Conservation (phyloP, 768 basidiomycete species). For the Lactarius deliciosus region DNA sequence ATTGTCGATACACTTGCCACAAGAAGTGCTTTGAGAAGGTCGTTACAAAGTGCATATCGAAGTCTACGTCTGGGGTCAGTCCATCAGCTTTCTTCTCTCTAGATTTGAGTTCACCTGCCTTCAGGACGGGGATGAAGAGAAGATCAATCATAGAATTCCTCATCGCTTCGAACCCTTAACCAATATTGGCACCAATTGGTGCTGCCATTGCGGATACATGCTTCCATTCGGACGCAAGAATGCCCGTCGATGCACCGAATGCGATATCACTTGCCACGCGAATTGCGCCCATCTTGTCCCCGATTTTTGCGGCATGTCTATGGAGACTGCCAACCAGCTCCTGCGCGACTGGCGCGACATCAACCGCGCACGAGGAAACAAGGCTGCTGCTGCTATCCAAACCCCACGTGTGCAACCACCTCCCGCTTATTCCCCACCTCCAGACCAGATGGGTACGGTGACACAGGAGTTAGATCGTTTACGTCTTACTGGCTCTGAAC, state of each 20-base stretch:
- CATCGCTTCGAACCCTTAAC: conserved; percentile 97
- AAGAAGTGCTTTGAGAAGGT: conserved; percentile 99
- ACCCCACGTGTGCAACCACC: conserved; percentile 36
- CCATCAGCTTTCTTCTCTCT: background rate
- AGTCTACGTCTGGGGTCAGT: conserved; percentile 89
- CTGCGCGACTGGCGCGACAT: conserved; percentile 90
- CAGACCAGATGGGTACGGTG: conserved; percentile 30
- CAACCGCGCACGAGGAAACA: conserved; percentile 65
- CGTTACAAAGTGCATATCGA: conserved; percentile 98
- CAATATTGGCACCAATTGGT: conserved; percentile 98
- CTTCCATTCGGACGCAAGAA: conserved; percentile 96
- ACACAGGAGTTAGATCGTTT: conserved; percentile 33
- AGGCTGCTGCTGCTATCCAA: conserved; percentile 41
- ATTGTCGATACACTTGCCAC: conserved; percentile 98
- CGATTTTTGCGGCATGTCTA: conserved; percentile 99
- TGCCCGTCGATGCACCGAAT: conserved; percentile 92
- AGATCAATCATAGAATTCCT: conserved; percentile 98
- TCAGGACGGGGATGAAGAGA: conserved; percentile 95
- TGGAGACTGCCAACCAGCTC: conserved; percentile 96
- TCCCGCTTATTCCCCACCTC: conserved; percentile 38
- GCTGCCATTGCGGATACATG: conserved; percentile 99
- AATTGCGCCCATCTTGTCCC: conserved; percentile 98
- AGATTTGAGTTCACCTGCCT: conserved; percentile 8
- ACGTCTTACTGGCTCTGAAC: conserved; percentile 29
- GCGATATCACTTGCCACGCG: conserved; percentile 94